Conservation (phyloP, 2,329 filamentous ascomycete genomes). For the Microcyclospora tardicrescens region DNA sequence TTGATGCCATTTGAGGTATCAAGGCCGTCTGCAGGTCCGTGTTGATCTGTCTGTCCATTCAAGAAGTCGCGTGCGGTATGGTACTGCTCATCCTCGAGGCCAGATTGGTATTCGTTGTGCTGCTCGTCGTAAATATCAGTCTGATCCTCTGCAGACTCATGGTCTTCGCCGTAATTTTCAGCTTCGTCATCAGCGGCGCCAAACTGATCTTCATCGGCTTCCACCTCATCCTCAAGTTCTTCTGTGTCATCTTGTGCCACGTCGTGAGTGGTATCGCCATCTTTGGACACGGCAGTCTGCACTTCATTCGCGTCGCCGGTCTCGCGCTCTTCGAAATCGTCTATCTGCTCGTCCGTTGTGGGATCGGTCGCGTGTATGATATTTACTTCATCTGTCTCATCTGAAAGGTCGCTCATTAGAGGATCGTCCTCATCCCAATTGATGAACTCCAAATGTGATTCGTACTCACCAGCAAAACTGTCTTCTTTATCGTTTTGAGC, state of each 20-base stretch:
- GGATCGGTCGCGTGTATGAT: too few relatives aligned
- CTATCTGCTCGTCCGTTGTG: background rate
- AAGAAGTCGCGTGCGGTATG: slow-evolving; percentile 9
- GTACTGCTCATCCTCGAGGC: slow-evolving; percentile 10
- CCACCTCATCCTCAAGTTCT: slow-evolving; percentile 2
- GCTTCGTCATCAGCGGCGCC: slow-evolving; percentile 1
- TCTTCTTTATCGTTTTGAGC: slow-evolving; percentile 11
- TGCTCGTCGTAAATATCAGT: slow-evolving; percentile 7
- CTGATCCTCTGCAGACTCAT: background rate
- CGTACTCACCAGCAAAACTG: slow-evolving; percentile 17
- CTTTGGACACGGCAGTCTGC: background rate
- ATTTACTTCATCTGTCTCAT: slow-evolving; percentile 6
- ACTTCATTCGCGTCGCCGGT: background rate
- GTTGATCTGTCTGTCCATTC: slow-evolving; percentile 10
- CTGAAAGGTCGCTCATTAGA: slow-evolving; percentile 14
- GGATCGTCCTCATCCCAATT: slow-evolving; percentile 14
- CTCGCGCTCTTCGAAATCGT: slow-evolving; percentile 4
- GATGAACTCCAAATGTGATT: slow-evolving; percentile 10
- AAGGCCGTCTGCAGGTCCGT: slow-evolving; percentile 2
- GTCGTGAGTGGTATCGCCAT: background rate
- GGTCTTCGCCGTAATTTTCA: slow-evolving; percentile 3
- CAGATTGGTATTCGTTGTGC: slow-evolving; percentile 4
- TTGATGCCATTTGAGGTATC: too few relatives aligned
- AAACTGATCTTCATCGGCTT: slow-evolving; percentile 2
- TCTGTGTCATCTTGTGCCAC: background rate